Evolutionary conservation across 441 rosid species (phyloP).

Genomic region (Sinapis alba): DNA sequence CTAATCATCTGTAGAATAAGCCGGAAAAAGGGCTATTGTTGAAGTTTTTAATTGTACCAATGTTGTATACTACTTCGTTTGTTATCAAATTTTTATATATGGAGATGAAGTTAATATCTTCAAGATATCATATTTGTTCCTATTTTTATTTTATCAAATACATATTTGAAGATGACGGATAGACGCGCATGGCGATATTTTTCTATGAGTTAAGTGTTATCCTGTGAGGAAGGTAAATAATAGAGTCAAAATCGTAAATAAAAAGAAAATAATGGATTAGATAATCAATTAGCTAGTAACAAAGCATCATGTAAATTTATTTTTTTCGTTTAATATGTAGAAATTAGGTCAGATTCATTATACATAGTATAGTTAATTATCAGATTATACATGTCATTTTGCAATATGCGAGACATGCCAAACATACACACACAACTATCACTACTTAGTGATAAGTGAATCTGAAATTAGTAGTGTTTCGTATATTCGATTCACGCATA

Average conservation of each 20-base stretch:
- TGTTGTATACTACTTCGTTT: conserved; percentile 11
- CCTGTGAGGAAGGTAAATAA: too few species aligned
- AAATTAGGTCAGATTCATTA: conserved; percentile 28
- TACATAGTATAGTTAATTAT: not conserved
- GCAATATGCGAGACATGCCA: conserved; percentile 35
- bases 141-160: not conserved
- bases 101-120: conserved; percentile 1
- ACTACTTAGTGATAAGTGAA: conserved; percentile 25
- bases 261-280: too few species aligned
- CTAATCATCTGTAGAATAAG: conserved; percentile 20
- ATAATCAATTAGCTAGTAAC: not conserved
- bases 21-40: conserved; percentile 21
- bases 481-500: not conserved
- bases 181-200: not conserved
- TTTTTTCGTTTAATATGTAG: conserved; percentile 6
- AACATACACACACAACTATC: conserved; percentile 26
- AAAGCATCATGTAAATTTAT: not conserved
- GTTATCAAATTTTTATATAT: not conserved
- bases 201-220: too few species aligned
- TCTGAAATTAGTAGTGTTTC: conserved; percentile 8
- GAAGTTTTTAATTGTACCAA: not conserved
- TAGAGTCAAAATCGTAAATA: not conserved
- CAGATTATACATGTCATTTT: conserved; percentile 1
- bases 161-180: not conserved
- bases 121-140: not conserved